Base-by-base conservation (phyloP, 1,284 basidiomycete species). In the Rhodotorula glutinis region DNA sequence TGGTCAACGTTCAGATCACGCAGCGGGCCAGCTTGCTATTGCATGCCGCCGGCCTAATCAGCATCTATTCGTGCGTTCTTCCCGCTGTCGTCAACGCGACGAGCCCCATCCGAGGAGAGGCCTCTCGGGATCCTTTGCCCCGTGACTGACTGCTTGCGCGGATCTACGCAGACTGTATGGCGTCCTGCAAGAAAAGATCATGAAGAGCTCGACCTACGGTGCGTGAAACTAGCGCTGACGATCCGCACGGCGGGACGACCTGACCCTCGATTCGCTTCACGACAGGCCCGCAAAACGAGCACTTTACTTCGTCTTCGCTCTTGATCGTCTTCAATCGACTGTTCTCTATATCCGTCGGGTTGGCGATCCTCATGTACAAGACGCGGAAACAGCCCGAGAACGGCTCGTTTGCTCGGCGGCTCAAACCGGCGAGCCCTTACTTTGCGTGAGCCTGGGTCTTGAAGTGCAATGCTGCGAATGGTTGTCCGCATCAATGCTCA, bases 201-300 rank as follows among this genome's bases (percentile, higher is more conserved):
- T 76, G 73, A 69, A 70, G 59, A 67, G 61, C n/a, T 60, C 57
- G 51, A 69, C 67, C 14, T 76, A 76, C 38, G 73, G 73, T 73
- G 30, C 25, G 47, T 11, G 23, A 21, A 13, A 9, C 14, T 53
- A 40, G 27, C n/a, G 14, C 21, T n/a, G 9, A 14, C 11, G 27
- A 25, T 19, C 49, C 21, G 7, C n/a, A 10, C 21, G 40, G 16
- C 11, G 25, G 9, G 27, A 14, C 17, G 52, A 16, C 16, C 25
- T 49, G 17, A 27, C 43, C 16, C 33, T 27, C 30, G 14, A 30
- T 29, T 29, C 29, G 11, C 27, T 33, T 47, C 47, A 29, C 27
- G 53, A 23, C 62, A 70, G 68, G 71, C 1, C 63, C 67, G 33
- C 52, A 70, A 51, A 52, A 65, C 40, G 63, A 71, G 41, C 67